A percentile compares a stretch with the other conserved stretches of the same genome.
Conservation (phyloP, 768 basidiomycete genomes). For the Podaxis sp. region DNA sequence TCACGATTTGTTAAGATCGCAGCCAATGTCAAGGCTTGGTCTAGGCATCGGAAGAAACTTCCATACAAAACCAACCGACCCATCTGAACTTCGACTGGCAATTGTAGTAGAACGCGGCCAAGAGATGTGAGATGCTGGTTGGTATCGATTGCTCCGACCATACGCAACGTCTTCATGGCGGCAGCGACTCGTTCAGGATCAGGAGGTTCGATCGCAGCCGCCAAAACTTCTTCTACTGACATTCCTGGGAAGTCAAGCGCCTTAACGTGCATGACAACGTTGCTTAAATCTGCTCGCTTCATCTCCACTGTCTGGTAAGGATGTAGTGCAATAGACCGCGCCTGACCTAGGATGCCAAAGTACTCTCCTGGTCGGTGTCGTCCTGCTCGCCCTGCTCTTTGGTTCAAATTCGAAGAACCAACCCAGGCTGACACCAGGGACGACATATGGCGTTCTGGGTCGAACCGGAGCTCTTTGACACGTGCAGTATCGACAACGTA, state of each 20-base stretch:
- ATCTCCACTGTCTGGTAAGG: slow-evolving; percentile 93
- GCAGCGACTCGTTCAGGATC: slow-evolving; percentile 68
- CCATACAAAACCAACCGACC: slow-evolving; percentile 89
- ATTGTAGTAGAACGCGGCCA: slow-evolving; percentile 82
- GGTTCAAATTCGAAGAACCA: slow-evolving; percentile 85
- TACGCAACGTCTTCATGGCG: slow-evolving; percentile 75
- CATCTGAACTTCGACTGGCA: slow-evolving; percentile 89
- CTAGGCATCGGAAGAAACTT: slow-evolving; percentile 89
- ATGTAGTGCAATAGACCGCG: slow-evolving; percentile 57
- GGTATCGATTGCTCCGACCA: slow-evolving; percentile 84
- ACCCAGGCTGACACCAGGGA: slow-evolving; percentile 91
- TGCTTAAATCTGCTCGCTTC: slow-evolving; percentile 86
- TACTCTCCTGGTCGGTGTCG: slow-evolving; percentile 91
- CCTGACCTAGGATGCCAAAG: slow-evolving; percentile 74
- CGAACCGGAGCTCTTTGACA: slow-evolving; percentile 87
- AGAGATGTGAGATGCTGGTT: slow-evolving; percentile 79
- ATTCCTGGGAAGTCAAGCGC: slow-evolving; percentile 86
- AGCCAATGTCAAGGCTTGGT: slow-evolving; percentile 85
- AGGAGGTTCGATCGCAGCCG: slow-evolving; percentile 87
- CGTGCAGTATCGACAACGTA: slow-evolving; percentile 90
- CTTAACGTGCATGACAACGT: slow-evolving; percentile 96
- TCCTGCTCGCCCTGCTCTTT: slow-evolving; percentile 90
- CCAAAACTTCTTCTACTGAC: slow-evolving; percentile 84
- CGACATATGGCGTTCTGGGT: slow-evolving; percentile 85
- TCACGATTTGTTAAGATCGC: slow-evolving; percentile 88